phyloP scores from a whole-genome alignment of 495 filamentous ascomycete genomes.

The Pyrenula aspistea region DNA sequence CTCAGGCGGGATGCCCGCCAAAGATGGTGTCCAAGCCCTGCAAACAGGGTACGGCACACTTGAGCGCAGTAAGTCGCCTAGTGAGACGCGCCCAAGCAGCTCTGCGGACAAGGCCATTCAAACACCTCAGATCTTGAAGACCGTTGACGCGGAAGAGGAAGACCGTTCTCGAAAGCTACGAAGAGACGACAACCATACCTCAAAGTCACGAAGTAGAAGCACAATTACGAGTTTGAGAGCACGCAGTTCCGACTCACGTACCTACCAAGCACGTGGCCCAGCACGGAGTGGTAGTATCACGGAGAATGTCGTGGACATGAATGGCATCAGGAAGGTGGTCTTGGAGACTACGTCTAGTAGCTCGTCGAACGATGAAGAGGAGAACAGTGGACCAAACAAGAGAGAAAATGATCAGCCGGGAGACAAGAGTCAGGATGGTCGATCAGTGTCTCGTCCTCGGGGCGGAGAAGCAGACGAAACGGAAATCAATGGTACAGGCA shows the following conservation, averaged over 20 bases:
- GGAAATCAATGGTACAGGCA: background rate
- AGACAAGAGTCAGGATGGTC: background rate
- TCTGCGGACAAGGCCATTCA: slow-evolving; percentile 4
- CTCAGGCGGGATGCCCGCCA: slow-evolving; percentile 40
- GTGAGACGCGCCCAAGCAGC: slow-evolving; percentile 12
- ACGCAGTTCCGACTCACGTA: background rate
- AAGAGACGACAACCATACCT: background rate
- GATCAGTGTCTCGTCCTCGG: background rate
- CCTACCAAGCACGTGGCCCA: slow-evolving; percentile 32
- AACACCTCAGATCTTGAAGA: slow-evolving; percentile 1
- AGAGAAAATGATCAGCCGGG: background rate
- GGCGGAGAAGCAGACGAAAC: background rate
- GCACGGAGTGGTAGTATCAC: slow-evolving; percentile 81
- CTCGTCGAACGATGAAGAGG: slow-evolving; percentile 23
- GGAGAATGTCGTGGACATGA: slow-evolving; percentile 71
- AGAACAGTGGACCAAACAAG: background rate
- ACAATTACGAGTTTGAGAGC: background rate
- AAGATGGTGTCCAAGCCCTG: slow-evolving; percentile 58
- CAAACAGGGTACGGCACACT: slow-evolving; percentile 55
- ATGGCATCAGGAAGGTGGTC: slow-evolving; percentile 75
- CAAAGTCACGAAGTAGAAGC: background rate
- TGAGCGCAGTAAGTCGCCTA: slow-evolving; percentile 18
- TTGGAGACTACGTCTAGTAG: slow-evolving; percentile 57
- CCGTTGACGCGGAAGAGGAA: background rate
- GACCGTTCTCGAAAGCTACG: background rate